Conservation (phyloP, 2,329 filamentous ascomycete species). For the Sporothrix inflata region DNA sequence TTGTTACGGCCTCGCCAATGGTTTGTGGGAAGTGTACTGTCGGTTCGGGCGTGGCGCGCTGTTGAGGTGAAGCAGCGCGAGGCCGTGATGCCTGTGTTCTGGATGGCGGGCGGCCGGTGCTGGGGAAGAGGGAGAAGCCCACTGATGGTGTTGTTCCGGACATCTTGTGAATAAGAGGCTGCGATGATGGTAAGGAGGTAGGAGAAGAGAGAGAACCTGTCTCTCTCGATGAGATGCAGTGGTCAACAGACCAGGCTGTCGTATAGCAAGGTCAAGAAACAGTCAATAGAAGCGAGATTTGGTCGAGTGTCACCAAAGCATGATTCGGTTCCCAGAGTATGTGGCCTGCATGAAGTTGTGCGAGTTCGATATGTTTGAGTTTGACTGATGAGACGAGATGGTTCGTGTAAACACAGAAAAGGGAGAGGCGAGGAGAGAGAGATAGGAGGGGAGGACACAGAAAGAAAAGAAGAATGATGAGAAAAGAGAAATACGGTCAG, state of each 20-base stretch:
- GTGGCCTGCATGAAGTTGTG: conserved; percentile 8
- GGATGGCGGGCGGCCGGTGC: conserved; percentile 50
- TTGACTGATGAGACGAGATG: neutral
- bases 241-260: neutral
- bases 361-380: neutral
- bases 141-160: conserved; percentile 47
- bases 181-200: neutral
- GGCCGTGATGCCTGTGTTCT: conserved; percentile 49
- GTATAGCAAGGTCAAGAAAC: neutral
- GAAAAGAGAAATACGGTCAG: neutral
- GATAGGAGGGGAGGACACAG: neutral
- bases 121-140: conserved; percentile 63
- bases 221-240: neutral
- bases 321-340: conserved; percentile 8
- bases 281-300: neutral
- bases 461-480: neutral
- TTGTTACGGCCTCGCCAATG: conserved; percentile 32
- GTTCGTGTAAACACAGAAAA: neutral
- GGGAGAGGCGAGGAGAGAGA: neutral
- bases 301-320: conserved; percentile 21
- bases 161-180: conserved; percentile 39
- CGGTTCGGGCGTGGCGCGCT: conserved; percentile 4
- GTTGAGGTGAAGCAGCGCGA: conserved; percentile 44
- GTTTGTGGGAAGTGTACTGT: neutral
- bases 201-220: neutral